Percentiles rank a stretch among this genome's conserved stretches.
Conservation (phyloP, 768 basidiomycete genomes). For the Termitomyces sp. region DNA sequence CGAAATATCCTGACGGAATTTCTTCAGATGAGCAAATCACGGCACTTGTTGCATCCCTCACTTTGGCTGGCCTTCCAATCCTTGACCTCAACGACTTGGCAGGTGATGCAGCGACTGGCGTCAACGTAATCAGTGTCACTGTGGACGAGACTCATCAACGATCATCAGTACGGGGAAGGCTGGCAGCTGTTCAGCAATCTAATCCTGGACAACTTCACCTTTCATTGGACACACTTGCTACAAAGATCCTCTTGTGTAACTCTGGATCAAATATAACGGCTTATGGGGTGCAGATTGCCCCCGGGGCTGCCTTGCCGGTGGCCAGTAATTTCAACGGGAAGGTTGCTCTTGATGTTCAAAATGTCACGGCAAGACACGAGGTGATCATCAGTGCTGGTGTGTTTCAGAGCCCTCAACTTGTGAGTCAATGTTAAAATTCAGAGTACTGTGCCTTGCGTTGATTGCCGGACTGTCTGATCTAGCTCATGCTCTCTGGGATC, state of each 20-base stretch:
- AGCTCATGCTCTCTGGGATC: conserved; percentile 30
- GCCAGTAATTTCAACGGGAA: conserved; percentile 21
- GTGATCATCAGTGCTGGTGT: conserved; percentile 20
- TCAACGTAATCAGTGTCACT: conserved; percentile 16
- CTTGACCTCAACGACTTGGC: conserved; percentile 19
- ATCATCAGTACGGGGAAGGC: conserved; percentile 20
- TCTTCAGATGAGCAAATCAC: conserved; percentile 18
- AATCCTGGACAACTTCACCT: conserved; percentile 13
- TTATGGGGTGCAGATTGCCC: conserved; percentile 19
- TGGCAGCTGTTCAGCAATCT: conserved; percentile 12
- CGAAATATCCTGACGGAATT: neutral
- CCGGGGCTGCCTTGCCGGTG: conserved; percentile 18
- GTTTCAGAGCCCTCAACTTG: conserved; percentile 23
- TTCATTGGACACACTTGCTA: conserved; percentile 20
- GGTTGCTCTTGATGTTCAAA: conserved; percentile 5
- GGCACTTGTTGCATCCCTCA: conserved; percentile 16
- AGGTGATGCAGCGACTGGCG: conserved; percentile 15
- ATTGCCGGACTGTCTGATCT: neutral
- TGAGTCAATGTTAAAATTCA: conserved; percentile 3
- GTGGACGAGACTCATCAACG: conserved; percentile 19
- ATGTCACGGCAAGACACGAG: conserved; percentile 18
- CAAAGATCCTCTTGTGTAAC: conserved; percentile 17
- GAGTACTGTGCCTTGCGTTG: neutral
- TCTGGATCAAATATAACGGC: conserved; percentile 7
- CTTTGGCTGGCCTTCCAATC: conserved; percentile 10